A percentile compares a stretch with the other conserved stretches of the same genome.
Evolutionary conservation across 1,139 yeast genomes (phyloP).

Genomic region (Kodamaea sp.): DNA sequence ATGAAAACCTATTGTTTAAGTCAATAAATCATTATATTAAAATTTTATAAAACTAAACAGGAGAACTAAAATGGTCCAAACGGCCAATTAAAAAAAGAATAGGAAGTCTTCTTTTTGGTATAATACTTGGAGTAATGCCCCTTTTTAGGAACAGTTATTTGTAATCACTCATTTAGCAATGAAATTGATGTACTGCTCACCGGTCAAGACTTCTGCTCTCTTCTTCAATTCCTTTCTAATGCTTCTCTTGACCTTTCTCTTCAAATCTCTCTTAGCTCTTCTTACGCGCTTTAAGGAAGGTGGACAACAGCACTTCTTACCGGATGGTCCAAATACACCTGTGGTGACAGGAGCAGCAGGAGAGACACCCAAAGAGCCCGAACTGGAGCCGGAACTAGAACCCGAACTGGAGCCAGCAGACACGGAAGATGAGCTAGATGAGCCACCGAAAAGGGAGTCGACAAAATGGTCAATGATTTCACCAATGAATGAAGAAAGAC

Average conservation of each 20-base stretch:
- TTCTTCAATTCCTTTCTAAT: conserved; percentile 17
- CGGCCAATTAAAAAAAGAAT: too few species aligned
- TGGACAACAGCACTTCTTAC: conserved; percentile 19
- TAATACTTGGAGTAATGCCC: neutral
- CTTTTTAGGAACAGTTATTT: conserved; percentile 2
- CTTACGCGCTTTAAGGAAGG: conserved; percentile 15
- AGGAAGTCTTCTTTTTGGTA: too few species aligned
- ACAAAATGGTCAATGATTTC: conserved; percentile 10
- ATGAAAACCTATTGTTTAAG: too few species aligned
- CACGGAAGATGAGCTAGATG: conserved; percentile 5
- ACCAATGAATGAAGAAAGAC: conserved; percentile 9
- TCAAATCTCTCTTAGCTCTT: conserved; percentile 18
- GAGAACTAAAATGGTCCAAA: too few species aligned
- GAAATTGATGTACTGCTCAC: conserved; percentile 13
- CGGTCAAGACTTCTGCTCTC: conserved; percentile 14
- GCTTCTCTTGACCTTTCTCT: conserved; percentile 16
- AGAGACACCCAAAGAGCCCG: conserved; percentile 9
- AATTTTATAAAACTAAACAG: too few species aligned
- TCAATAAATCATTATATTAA: too few species aligned
- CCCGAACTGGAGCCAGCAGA: conserved; percentile 10
- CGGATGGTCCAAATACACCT: conserved; percentile 12
- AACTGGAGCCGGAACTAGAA: conserved; percentile 6
- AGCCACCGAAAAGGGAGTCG: conserved; percentile 8
- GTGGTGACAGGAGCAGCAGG: conserved; percentile 11
- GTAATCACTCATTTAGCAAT: conserved; percentile 4